Percentiles rank a stretch among this genome's conserved stretches.
phyloP scores from a whole-genome alignment of 2,329 filamentous ascomycete genomes.

The Chlorencoelia australis region DNA sequence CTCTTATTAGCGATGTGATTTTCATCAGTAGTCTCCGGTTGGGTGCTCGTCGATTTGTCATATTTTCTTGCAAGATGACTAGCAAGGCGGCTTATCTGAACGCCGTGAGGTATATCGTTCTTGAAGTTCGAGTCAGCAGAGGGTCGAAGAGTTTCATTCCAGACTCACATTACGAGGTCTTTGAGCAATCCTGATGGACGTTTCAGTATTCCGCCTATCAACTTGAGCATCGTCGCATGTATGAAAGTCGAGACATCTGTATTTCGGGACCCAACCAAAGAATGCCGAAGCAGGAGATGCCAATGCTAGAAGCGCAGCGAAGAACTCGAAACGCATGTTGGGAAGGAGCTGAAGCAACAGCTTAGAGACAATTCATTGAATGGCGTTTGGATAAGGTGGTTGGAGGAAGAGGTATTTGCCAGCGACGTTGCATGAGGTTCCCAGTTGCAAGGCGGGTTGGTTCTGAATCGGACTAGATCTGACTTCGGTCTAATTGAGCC shows the following conservation, averaged over 20 bases:
- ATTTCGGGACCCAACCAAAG: conserved; percentile 19
- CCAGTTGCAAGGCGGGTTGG: no score
- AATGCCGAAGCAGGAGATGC: conserved; percentile 19
- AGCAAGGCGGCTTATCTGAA: conserved; percentile 14
- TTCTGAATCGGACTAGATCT: no score
- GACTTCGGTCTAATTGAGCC: no score
- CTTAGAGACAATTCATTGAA: no score
- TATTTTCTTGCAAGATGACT: conserved; percentile 21
- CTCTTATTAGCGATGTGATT: conserved; percentile 13
- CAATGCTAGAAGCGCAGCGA: no score
- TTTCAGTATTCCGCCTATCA: not conserved
- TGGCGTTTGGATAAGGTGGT: no score
- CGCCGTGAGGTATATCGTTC: conserved; percentile 12
- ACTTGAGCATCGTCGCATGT: conserved; percentile 3
- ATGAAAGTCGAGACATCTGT: conserved; percentile 15
- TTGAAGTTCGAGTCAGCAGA: conserved; percentile 3
- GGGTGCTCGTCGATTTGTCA: conserved; percentile 7
- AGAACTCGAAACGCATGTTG: no score
- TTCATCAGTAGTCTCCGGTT: conserved; percentile 1
- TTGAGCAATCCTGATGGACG: conserved; percentile 12
- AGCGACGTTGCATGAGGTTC: no score
- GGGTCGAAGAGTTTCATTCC: not conserved
- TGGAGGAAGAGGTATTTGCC: no score
- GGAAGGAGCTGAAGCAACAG: no score
- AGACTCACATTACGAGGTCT: conserved; percentile 14